A percentile compares a stretch with the other conserved stretches of the same genome.
phyloP scores from a whole-genome alignment of 2,329 filamentous ascomycete species.

The Fonsecaea pedrosoi region DNA sequence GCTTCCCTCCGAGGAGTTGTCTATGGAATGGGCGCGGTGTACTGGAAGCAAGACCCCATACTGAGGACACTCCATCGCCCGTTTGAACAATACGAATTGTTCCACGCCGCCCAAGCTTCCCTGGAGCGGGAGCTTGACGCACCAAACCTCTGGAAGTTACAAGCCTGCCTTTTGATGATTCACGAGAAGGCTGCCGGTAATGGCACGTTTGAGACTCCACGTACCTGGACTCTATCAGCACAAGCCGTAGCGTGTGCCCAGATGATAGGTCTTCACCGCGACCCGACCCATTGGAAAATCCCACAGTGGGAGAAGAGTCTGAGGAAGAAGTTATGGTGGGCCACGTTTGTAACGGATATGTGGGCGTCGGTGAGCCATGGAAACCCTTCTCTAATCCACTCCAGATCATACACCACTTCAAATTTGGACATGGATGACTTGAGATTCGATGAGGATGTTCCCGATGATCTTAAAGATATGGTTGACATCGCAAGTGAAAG shows the following conservation, averaged over 20 bases:
- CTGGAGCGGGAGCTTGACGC: constrained; percentile 56
- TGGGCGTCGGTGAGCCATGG: constrained; percentile 58
- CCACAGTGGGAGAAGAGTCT: constrained; percentile 50
- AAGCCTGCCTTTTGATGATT: constrained; percentile 56
- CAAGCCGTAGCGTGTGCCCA: constrained; percentile 56
- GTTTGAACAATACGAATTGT: constrained; percentile 53
- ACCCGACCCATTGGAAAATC: constrained; percentile 53
- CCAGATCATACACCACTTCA: constrained; percentile 51
- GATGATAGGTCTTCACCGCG: constrained; percentile 56
- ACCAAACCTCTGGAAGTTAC: constrained; percentile 56
- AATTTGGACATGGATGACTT: constrained; percentile 53
- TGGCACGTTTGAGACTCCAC: constrained; percentile 56
- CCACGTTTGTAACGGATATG: constrained; percentile 51
- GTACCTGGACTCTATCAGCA: constrained; percentile 54
- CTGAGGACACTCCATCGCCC: constrained; percentile 44
- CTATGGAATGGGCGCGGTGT: constrained; percentile 54
- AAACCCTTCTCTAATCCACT: constrained; percentile 55
- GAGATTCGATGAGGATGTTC: constrained; percentile 53
- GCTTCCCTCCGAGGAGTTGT: constrained; percentile 55
- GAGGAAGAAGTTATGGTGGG: constrained; percentile 58
- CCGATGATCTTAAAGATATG: constrained; percentile 45
- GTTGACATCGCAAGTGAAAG: constrained; percentile 46
- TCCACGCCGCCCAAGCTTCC: constrained; percentile 53
- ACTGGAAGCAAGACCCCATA: constrained; percentile 49
- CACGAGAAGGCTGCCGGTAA: constrained; percentile 56